Percentiles rank a stretch among this genome's conserved stretches.
These are phyloP conservation scores for Lenwebbia sp. DNA, from an alignment of 345 rosid genomes.

Conservation along the genomic window DNA sequence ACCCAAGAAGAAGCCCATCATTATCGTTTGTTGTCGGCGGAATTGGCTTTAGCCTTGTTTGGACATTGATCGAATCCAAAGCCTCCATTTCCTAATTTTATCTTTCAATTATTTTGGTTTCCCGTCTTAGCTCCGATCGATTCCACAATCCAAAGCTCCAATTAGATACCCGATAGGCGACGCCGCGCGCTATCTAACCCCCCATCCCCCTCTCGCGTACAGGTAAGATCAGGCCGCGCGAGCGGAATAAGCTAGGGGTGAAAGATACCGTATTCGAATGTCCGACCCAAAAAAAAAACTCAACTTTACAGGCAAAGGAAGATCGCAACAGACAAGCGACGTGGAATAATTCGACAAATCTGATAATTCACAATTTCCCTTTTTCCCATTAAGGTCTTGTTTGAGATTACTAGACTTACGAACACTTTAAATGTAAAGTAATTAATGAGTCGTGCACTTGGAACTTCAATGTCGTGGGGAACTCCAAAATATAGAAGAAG, in stretches of 20 bases:
- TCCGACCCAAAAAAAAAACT: background rate
- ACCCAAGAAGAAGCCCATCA: background rate
- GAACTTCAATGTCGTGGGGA: no score
- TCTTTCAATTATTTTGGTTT: background rate
- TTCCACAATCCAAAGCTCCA: background rate
- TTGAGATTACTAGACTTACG: background rate
- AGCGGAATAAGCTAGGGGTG: background rate
- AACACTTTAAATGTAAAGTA: no score
- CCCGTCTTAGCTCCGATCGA: background rate
- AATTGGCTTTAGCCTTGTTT: background rate
- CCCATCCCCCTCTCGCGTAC: no score
- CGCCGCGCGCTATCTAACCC: no score
- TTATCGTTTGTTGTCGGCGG: slow-evolving; percentile 3
- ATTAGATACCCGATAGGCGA: background rate
- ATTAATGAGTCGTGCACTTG: no score
- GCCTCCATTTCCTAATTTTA: background rate
- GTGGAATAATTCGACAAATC: background rate
- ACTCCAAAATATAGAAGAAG: no score
- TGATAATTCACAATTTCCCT: background rate
- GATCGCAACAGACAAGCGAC: background rate
- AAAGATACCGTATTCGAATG: background rate
- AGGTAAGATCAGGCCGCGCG: no score
- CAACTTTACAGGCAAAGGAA: background rate
- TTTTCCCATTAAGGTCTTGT: background rate
- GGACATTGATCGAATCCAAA: background rate